A percentile compares a stretch with the other conserved stretches of the same genome.
These are phyloP conservation scores for Entophlyctis luteolus DNA, from an alignment of 192 early-diverging fungal genomes.

Conservation along the genomic window DNA sequence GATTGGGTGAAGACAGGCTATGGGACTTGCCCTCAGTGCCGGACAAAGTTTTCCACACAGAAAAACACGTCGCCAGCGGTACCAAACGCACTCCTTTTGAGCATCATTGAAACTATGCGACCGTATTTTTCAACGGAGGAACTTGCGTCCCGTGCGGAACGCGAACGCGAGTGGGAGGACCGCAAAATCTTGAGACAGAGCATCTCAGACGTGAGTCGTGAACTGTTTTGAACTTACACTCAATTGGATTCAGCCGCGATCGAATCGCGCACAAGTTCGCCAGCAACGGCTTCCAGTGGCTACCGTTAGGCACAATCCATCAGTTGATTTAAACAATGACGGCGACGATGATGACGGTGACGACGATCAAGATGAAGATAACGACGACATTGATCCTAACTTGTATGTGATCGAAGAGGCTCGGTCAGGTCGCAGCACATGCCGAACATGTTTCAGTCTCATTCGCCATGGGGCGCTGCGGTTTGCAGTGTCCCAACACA, in stretches of 20 bases:
- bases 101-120: slow-evolving; percentile 3
- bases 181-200: no score
- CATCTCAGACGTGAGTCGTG: no score
- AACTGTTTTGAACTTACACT: no score
- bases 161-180: slow-evolving; percentile 2
- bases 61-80: not conserved
- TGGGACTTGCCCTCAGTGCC: slow-evolving; percentile 13
- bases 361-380: not conserved
- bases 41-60: not conserved
- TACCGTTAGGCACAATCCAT: no score
- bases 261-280: no score
- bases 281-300: no score
- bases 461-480: slow-evolving; percentile 3
- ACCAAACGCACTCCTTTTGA: slow-evolving; percentile 1
- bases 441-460: slow-evolving; percentile 4
- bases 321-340: no score
- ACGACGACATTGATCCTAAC: not conserved
- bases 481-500: not conserved
- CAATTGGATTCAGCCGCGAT: no score
- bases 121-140: slow-evolving; percentile 2
- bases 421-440: slow-evolving; percentile 18
- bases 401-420: slow-evolving; percentile 2
- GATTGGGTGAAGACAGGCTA: slow-evolving; percentile 6
- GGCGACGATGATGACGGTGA: slow-evolving; percentile 6
- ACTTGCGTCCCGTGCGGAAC: not conserved